phyloP scores from a whole-genome alignment of 192 early-diverging fungal species.

The Funneliformis mosseae region DNA sequence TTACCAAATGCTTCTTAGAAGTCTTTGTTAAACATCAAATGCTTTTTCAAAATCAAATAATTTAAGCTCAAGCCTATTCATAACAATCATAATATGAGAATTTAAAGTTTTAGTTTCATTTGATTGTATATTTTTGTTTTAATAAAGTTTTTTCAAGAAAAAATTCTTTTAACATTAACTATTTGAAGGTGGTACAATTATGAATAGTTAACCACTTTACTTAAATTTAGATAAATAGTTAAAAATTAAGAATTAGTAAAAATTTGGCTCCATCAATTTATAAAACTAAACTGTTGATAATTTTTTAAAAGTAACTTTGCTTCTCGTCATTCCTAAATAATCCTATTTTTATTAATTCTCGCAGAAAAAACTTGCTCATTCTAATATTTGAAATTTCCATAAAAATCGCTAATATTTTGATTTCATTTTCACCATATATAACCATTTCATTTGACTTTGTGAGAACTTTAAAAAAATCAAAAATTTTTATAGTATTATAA shows the following conservation, averaged over 20 bases:
- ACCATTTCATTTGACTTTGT: too few relatives aligned
- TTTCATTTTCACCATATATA: too few relatives aligned
- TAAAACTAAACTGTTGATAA: neutral
- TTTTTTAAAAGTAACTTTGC: too few relatives aligned
- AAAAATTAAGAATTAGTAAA: neutral
- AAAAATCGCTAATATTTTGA: too few relatives aligned
- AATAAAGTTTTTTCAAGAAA: conserved; percentile 3
- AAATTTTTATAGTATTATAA: too few relatives aligned
- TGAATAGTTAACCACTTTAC: neutral
- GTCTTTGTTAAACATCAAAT: neutral
- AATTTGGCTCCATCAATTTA: neutral
- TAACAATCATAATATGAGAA: conserved; percentile 17
- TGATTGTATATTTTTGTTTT: conserved; percentile 11
- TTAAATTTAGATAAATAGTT: neutral
- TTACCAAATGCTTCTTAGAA: neutral
- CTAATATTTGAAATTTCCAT: too few relatives aligned
- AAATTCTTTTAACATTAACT: conserved; percentile 15
- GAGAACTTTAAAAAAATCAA: too few relatives aligned
- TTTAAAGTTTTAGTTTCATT: conserved; percentile 8
- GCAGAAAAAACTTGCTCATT: too few relatives aligned
- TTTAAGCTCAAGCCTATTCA: neutral
- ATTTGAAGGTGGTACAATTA: conserved; percentile 13
- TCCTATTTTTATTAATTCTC: too few relatives aligned
- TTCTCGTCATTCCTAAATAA: neutral
- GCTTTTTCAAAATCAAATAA: conserved; percentile 14